Base-by-base conservation (phyloP, 148 eudicot species). In the Limonium bicolor region DNA sequence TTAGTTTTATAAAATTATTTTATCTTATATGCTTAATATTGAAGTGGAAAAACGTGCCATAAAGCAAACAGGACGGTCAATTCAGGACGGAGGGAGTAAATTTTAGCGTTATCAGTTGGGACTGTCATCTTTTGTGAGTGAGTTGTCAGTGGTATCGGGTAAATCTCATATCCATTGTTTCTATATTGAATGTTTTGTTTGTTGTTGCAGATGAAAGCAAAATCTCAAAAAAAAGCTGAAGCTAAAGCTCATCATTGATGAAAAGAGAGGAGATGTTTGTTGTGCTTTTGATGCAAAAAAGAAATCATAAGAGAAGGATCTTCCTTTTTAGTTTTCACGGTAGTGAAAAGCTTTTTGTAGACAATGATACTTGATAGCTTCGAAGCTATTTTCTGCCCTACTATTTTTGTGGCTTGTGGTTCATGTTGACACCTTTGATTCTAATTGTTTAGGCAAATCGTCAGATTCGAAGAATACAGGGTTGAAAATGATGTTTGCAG, bases 161-260 rank as follows among this genome's bases (percentile, higher is more conserved):
- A n/a, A n/a, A n/a, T n/a, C n/a, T n/a, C n/a, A n/a, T n/a, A n/a
- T n/a, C n/a, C n/a, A n/a, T n/a, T n/a, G n/a, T n/a, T n/a, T n/a
- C n/a, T n/a, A n/a, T n/a, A n/a, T n/a, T n/a, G n/a, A n/a, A n/a
- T n/a, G n/a, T 35, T 13, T 24, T 29, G 7, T 46, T 37, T n/a
- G 17, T 43, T 53, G 20, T 7, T 41, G 7, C 73, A 84, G 94
- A 75, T 74, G 51, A 77, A 84, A 58, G 67, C 88, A 40, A 83
- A 83, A 36, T 75, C 94, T 32, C 74, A 66, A 9, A 49, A 64
- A 63, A 81, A 74, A 56, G 78, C 81, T 50, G 82, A 66, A 54
- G 83, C 76, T 28, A 78, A 66, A 34, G 77, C 62, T 26, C 78
- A 66, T 59, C 84, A 83, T 38, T 78, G 59, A 75, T 42, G 56